Conservation (phyloP, 768 basidiomycete genomes). For the Kwoniella bestiolae region DNA sequence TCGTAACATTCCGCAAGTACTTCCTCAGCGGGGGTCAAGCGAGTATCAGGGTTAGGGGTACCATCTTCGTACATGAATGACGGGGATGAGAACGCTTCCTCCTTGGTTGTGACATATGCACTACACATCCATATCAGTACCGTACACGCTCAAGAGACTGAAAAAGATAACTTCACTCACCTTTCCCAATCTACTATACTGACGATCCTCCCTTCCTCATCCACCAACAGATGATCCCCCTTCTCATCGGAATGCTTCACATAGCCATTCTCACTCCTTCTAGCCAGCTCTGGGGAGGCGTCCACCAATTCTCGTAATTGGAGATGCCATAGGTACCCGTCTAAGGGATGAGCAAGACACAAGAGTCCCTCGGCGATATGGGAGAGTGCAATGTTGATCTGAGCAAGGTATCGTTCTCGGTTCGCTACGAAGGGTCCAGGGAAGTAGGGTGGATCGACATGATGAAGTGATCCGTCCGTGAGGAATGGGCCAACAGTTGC, state of each 20-base stretch:
- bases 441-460: constrained; percentile 13
- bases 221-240: constrained; percentile 47
- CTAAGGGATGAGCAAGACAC: neutral
- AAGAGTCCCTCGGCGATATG: constrained; percentile 5
- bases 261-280: constrained; percentile 20
- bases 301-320: constrained; percentile 10
- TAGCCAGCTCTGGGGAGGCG: neutral
- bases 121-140: neutral
- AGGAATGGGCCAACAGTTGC: neutral
- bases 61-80: neutral
- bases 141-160: neutral
- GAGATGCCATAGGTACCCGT: constrained; percentile 13
- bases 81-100: constrained; percentile 20
- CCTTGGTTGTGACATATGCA: constrained; percentile 23
- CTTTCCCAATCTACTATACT: constrained; percentile 55
- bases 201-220: constrained; percentile 34
- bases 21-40: neutral
- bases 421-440: constrained; percentile 22
- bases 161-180: constrained; percentile 8
- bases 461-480: neutral
- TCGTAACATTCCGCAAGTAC: constrained; percentile 8
- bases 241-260: constrained; percentile 39
- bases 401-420: constrained; percentile 13
- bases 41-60: no score
- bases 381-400: constrained; percentile 11